These are phyloP conservation scores for Trypanosoma vivax DNA, from an alignment of 208 protist genomes.

Conservation along the genomic window DNA sequence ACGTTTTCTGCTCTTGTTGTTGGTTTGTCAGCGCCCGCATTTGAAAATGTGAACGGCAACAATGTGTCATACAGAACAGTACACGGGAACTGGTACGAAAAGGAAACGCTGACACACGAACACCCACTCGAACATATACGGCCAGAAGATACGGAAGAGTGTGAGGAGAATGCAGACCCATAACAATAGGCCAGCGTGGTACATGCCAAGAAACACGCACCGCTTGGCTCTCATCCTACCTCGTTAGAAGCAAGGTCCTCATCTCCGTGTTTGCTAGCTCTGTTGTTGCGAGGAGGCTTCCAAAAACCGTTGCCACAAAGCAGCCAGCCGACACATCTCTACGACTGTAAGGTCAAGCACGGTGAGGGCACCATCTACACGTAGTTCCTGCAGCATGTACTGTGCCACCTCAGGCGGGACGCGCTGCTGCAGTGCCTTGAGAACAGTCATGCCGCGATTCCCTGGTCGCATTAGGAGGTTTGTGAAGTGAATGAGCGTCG, in stretches of 20 bases:
- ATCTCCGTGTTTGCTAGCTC: constrained; percentile 9
- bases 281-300: constrained; percentile 37
- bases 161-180: no score
- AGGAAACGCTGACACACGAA: no score
- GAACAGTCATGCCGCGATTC: constrained; percentile 43
- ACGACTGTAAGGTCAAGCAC: constrained; percentile 69
- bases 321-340: constrained; percentile 60
- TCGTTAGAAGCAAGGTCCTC: neutral
- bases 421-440: constrained; percentile 58
- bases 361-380: constrained; percentile 73
- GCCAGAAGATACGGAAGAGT: no score
- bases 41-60: no score
- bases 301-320: constrained; percentile 68
- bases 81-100: no score
- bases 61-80: no score
- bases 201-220: no score
- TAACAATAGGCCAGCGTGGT: no score
- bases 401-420: constrained; percentile 70
- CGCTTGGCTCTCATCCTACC: neutral
- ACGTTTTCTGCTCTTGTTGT: no score
- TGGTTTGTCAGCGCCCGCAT: no score
- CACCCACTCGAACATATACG: no score
- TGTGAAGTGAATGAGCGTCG: constrained; percentile 73
- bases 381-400: constrained; percentile 78
- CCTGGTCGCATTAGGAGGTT: constrained; percentile 73